Evolutionary conservation across 345 rosid species (phyloP).

Genomic region (Ceriops tagal): DNA sequence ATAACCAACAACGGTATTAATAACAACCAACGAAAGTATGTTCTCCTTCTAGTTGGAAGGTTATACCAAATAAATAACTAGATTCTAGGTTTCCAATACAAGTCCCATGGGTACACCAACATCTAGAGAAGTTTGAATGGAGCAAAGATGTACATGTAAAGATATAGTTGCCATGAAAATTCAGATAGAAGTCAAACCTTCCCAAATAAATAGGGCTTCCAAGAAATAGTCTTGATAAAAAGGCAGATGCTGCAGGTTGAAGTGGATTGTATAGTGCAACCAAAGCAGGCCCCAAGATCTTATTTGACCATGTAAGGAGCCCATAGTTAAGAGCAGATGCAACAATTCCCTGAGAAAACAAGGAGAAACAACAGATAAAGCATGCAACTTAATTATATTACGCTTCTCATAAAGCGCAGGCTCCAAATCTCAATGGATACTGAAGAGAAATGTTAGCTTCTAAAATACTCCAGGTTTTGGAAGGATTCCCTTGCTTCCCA

Average conservation of each 20-base stretch:
- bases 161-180: background rate
- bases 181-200: slow-evolving; percentile 45
- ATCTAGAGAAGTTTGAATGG: too few species aligned
- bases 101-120: too few species aligned
- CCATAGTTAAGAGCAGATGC: slow-evolving; percentile 94
- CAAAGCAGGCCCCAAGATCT: slow-evolving; percentile 90
- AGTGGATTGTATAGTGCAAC: slow-evolving; percentile 97
- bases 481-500: too few species aligned
- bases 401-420: background rate
- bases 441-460: background rate
- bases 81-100: too few species aligned
- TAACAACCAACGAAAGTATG: too few species aligned
- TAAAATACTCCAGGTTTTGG: background rate
- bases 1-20: background rate
- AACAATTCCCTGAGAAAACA: slow-evolving; percentile 58
- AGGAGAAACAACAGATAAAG: too few species aligned
- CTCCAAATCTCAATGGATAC: background rate
- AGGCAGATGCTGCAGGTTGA: slow-evolving; percentile 87
- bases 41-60: too few species aligned
- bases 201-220: slow-evolving; percentile 92
- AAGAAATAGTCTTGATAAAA: slow-evolving; percentile 80
- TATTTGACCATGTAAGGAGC: slow-evolving; percentile 94
- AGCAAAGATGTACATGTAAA: background rate
- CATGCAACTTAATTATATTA: too few species aligned
- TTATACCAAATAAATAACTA: too few species aligned